Evolutionary conservation across 352 stramenopile genomes (phyloP).

Genomic region (Globisporangium nunn): DNA sequence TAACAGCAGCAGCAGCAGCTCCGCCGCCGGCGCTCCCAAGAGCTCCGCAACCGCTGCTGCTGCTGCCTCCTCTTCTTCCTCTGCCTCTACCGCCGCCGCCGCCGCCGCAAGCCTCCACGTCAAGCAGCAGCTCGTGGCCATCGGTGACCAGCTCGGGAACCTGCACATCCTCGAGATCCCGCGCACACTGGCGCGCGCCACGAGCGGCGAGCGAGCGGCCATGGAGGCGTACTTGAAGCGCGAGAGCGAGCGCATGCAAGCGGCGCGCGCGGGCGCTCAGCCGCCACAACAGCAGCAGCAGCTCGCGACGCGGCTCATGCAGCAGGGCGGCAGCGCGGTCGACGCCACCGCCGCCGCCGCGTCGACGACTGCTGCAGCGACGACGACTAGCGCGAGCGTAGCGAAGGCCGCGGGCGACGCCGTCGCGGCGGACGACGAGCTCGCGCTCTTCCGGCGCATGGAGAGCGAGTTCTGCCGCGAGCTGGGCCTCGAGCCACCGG

Average conservation of each 20-base stretch:
- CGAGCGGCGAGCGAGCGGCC: slow-evolving; percentile 62
- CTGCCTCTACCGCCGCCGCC: background rate
- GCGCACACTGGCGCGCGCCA: slow-evolving; percentile 78
- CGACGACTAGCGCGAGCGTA: background rate
- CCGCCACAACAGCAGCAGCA: background rate
- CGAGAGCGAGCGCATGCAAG: slow-evolving; percentile 73
- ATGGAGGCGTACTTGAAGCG: slow-evolving; percentile 89
- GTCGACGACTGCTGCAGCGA: slow-evolving; percentile 8
- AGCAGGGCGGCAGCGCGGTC: slow-evolving; percentile 12
- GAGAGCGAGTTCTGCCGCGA: slow-evolving; percentile 73
- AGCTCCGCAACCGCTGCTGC: slow-evolving; percentile 9
- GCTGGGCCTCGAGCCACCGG: slow-evolving; percentile 41
- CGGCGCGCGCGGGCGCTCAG: slow-evolving; percentile 11
- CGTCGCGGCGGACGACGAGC: slow-evolving; percentile 39
- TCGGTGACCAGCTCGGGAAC: slow-evolving; percentile 89
- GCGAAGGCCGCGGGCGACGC: background rate
- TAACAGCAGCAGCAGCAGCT: background rate
- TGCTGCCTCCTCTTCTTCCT: too few relatives aligned
- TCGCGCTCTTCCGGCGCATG: slow-evolving; percentile 72
- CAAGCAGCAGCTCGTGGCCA: slow-evolving; percentile 88
- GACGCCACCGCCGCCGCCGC: background rate
- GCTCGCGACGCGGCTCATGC: slow-evolving; percentile 11
- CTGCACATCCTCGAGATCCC: slow-evolving; percentile 91
- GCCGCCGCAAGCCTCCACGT: slow-evolving; percentile 21
- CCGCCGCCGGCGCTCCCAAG: background rate